phyloP scores from a whole-genome alignment of 1,284 basidiomycete genomes.

The Trametes sp. region DNA sequence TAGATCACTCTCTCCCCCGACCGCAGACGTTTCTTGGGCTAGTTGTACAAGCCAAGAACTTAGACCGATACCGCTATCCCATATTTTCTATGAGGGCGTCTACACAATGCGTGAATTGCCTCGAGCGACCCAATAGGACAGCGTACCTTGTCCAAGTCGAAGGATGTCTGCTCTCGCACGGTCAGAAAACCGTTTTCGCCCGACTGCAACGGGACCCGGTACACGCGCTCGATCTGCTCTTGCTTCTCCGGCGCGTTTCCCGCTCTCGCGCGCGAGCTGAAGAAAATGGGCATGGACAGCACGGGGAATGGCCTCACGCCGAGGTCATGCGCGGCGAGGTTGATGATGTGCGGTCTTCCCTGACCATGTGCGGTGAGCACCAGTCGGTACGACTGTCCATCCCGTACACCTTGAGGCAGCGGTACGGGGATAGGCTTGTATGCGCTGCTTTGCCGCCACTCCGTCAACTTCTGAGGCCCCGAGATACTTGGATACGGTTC shows the following conservation, averaged over 20 bases:
- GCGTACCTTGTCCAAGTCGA: conserved; percentile 88
- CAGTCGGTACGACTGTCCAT: conserved; percentile 71
- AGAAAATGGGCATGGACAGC: conserved; percentile 69
- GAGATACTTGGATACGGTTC: conserved; percentile 40
- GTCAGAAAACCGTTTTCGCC: conserved; percentile 47
- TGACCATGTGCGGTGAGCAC: conserved; percentile 54
- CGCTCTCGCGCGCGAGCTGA: conserved; percentile 43
- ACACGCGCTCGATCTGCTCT: conserved; percentile 71
- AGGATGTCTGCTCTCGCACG: conserved; percentile 82
- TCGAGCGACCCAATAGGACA: neutral
- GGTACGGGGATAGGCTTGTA: conserved; percentile 79
- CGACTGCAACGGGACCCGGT: conserved; percentile 45
- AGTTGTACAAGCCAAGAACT: conserved; percentile 73
- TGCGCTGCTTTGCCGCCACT: conserved; percentile 66
- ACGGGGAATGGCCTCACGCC: conserved; percentile 62
- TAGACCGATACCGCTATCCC: conserved; percentile 89
- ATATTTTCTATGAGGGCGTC: conserved; percentile 76
- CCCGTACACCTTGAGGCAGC: conserved; percentile 57
- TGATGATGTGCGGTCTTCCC: conserved; percentile 39
- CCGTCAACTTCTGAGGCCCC: conserved; percentile 70
- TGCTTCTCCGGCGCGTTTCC: conserved; percentile 59
- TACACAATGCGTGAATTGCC: conserved; percentile 20
- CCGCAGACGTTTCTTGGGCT: conserved; percentile 7
- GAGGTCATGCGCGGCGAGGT: conserved; percentile 40
- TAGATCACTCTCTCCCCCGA: conserved; percentile 4